phyloP scores from a whole-genome alignment of 2,329 filamentous ascomycete species.

The Penicillium sp. region DNA sequence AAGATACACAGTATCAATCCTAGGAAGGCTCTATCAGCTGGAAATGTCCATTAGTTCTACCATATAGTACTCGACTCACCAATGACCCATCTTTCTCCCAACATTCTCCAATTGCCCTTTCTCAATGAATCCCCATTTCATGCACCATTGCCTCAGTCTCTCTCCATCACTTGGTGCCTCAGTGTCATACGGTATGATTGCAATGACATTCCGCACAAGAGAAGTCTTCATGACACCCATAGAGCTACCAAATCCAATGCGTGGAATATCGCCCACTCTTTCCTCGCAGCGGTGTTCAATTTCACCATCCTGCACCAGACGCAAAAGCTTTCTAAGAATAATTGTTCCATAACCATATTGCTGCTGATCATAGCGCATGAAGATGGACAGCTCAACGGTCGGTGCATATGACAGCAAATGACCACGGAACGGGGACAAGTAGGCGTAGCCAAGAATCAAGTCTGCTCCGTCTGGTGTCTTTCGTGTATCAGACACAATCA shows the following conservation, averaged over 20 bases:
- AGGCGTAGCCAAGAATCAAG: constrained; percentile 38
- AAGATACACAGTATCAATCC: constrained; percentile 21
- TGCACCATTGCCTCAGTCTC: constrained; percentile 40
- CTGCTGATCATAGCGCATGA: constrained; percentile 38
- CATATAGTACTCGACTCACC: constrained; percentile 22
- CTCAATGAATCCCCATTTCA: constrained; percentile 41
- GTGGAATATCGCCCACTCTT: not conserved
- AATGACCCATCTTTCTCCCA: constrained; percentile 40
- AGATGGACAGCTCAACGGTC: constrained; percentile 44
- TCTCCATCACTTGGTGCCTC: constrained; percentile 33
- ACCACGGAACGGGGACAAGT: constrained; percentile 37
- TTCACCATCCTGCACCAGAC: constrained; percentile 25
- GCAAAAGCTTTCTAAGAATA: constrained; percentile 34
- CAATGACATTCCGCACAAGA: constrained; percentile 36
- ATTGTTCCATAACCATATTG: constrained; percentile 34
- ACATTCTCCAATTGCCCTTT: constrained; percentile 40
- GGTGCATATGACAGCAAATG: constrained; percentile 40
- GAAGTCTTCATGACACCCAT: not conserved
- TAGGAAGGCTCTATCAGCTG: not conserved
- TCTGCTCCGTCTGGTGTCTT: constrained; percentile 5
- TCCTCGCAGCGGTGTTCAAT: constrained; percentile 13
- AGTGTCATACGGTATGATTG: constrained; percentile 42
- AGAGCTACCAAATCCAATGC: constrained; percentile 3
- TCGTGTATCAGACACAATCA: constrained; percentile 30
- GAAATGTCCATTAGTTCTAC: not conserved